Evolutionary conservation across 1,284 basidiomycete species (phyloP), one percentile per base, ranked within the genome.

Genomic region (Ceraceosorus guamensis): DNA sequence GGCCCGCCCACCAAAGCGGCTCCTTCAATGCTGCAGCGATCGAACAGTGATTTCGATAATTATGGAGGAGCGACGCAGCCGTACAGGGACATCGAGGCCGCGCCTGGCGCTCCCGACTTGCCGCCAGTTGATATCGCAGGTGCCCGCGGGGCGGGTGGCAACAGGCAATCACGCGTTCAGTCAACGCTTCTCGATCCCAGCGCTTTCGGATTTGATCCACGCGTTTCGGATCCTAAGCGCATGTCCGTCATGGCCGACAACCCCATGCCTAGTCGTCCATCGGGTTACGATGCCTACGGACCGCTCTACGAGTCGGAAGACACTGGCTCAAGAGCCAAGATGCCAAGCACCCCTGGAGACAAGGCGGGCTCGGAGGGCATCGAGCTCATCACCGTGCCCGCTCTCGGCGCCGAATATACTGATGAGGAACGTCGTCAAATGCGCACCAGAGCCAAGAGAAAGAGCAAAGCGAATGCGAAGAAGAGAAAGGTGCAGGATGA

Each of bases 381-480:
- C 56, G 70, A 72, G 48, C 63, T 72, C 55, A 65, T 71, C 59
- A 72, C 70, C 18, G 70, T 72, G 11, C 68, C 70, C n/a, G 70
- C 67, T 1, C 59, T 72, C 6, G 70, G 70, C 32, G 56, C 57
- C 32, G 70, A 72, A 48, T 72, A 59, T 53, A 66, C 67, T 6
- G 60, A 69, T 24, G 62, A 67, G 49, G 70, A 72, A 53, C 37
- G 66, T 18, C 55, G 56, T 14, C 53, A 52, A 14, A 72, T 71
- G 70, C 64, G 57, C 10, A 53, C 61, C 10, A 39, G 24, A 5
- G 30, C 48, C 13, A 5, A 33, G 14, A 6, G 52, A 16, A 53
- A 49, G 41, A 11, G n/a, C 14, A 56, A 56, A 50, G 35, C 34
- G 18, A 11, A 37, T 14, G 33, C 52, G 34, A 62, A 56, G 46